phyloP scores from a whole-genome alignment of 768 basidiomycete genomes.

The Mycena pura region DNA sequence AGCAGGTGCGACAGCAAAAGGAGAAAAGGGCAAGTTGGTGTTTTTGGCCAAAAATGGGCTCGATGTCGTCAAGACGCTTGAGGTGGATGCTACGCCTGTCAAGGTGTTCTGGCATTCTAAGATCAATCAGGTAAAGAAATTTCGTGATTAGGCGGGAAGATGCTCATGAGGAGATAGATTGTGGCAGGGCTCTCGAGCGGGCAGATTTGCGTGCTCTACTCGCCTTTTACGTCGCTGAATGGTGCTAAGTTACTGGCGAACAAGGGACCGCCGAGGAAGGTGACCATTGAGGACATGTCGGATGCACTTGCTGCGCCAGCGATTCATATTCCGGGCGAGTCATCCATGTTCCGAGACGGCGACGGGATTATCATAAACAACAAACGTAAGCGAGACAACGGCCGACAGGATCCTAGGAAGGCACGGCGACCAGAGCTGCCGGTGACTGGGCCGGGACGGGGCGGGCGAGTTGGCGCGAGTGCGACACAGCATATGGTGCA shows the following conservation, averaged over 20 bases:
- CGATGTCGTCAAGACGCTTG: slow-evolving; percentile 69
- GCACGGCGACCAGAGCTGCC: slow-evolving; percentile 92
- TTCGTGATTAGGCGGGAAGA: slow-evolving; percentile 10
- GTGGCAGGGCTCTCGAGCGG: slow-evolving; percentile 89
- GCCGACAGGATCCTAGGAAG: slow-evolving; percentile 88
- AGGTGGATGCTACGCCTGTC: slow-evolving; percentile 82
- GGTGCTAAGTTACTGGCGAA: slow-evolving; percentile 90
- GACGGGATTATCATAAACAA: slow-evolving; percentile 70
- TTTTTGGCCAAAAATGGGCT: slow-evolving; percentile 77
- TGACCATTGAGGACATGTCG: slow-evolving; percentile 87
- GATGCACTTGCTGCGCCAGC: slow-evolving; percentile 84
- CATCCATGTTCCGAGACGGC: slow-evolving; percentile 92
- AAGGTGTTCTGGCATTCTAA: slow-evolving; percentile 94
- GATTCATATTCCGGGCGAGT: slow-evolving; percentile 90
- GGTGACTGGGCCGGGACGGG: slow-evolving; percentile 89
- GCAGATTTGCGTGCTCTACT: slow-evolving; percentile 89
- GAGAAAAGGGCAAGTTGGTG: slow-evolving; percentile 72
- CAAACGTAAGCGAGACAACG: slow-evolving; percentile 91
- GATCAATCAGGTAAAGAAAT: slow-evolving; percentile 86
- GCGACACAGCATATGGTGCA: slow-evolving; percentile 98
- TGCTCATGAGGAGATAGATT: slow-evolving; percentile 57
- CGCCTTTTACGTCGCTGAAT: slow-evolving; percentile 86
- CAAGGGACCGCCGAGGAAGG: slow-evolving; percentile 85
- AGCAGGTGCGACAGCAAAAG: slow-evolving; percentile 69
- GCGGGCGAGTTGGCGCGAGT: slow-evolving; percentile 94